Conservation (phyloP, 345 rosid species). For the Lenwebbia sp. region DNA sequence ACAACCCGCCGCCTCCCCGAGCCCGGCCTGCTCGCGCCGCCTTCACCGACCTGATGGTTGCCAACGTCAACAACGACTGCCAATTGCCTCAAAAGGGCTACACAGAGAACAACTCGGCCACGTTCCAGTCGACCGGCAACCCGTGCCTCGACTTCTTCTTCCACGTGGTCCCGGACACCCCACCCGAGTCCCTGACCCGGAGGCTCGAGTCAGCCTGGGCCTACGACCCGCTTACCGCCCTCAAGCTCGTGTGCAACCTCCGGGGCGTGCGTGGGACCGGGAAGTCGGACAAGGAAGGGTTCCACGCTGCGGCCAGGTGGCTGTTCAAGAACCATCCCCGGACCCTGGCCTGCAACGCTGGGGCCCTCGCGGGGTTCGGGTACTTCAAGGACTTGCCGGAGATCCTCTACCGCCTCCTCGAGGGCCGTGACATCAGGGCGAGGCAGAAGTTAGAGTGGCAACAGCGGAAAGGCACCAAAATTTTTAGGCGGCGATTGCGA, state of each 20-base stretch:
- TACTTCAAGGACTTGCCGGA: slow-evolving; percentile 57
- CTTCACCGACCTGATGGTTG: slow-evolving; percentile 22
- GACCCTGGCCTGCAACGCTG: slow-evolving; percentile 43
- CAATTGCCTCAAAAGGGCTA: slow-evolving; percentile 17
- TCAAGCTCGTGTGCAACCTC: slow-evolving; percentile 49
- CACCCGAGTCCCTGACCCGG: slow-evolving; percentile 8
- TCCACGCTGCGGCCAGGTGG: slow-evolving; percentile 49
- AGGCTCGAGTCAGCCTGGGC: slow-evolving; percentile 33
- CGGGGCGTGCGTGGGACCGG: slow-evolving; percentile 62
- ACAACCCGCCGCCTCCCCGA: background rate
- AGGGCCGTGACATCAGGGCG: slow-evolving; percentile 30
- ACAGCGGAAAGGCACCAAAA: slow-evolving; percentile 2
- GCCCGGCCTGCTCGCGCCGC: background rate
- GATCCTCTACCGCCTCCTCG: slow-evolving; percentile 44
- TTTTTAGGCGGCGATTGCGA: background rate
- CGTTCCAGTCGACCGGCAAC: slow-evolving; percentile 28
- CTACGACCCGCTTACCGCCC: slow-evolving; percentile 36
- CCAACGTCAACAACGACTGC: slow-evolving; percentile 13
- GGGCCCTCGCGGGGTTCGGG: slow-evolving; percentile 29
- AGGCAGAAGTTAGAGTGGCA: slow-evolving; percentile 27
- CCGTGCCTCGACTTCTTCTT: slow-evolving; percentile 60
- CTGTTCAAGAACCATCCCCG: slow-evolving; percentile 44
- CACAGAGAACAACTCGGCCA: slow-evolving; percentile 33
- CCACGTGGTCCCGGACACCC: slow-evolving; percentile 45
- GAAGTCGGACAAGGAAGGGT: slow-evolving; percentile 59